Percentiles rank a stretch among this genome's conserved stretches.
Conservation (phyloP, 805 yeast species). For the Candida tallmaniae region DNA sequence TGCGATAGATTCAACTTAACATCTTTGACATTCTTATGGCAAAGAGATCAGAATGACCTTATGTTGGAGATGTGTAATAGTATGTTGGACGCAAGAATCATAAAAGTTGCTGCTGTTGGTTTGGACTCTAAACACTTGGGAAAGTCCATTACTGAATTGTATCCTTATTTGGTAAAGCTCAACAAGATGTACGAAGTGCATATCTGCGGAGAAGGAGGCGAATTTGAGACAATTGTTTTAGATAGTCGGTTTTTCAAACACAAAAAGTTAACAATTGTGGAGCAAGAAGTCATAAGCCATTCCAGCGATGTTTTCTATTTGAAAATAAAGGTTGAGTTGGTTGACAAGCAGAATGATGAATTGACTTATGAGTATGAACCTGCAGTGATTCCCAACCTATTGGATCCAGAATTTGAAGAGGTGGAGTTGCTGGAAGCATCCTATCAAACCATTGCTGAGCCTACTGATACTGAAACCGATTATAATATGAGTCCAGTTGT, state of each 20-base stretch:
- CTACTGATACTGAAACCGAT: neutral
- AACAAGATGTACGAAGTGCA: slow-evolving; percentile 75
- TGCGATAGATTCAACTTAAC: slow-evolving; percentile 69
- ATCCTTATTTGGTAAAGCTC: slow-evolving; percentile 52
- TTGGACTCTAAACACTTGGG: slow-evolving; percentile 65
- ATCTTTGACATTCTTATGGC: slow-evolving; percentile 83
- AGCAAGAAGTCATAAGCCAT: slow-evolving; percentile 39
- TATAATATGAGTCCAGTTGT: slow-evolving; percentile 1
- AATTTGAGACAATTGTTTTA: slow-evolving; percentile 87
- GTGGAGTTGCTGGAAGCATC: too few relatives aligned
- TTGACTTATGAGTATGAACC: slow-evolving; percentile 10
- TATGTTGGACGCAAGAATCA: slow-evolving; percentile 69
- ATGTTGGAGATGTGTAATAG: slow-evolving; percentile 77
- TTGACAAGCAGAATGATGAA: slow-evolving; percentile 29
- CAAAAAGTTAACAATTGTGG: slow-evolving; percentile 42
- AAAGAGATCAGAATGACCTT: slow-evolving; percentile 71
- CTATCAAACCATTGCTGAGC: neutral
- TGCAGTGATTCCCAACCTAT: slow-evolving; percentile 29
- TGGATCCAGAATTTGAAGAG: slow-evolving; percentile 38
- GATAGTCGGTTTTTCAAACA: slow-evolving; percentile 81
- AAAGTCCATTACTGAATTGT: slow-evolving; percentile 55
- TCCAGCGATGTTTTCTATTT: slow-evolving; percentile 66
- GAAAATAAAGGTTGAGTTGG: slow-evolving; percentile 46
- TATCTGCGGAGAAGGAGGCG: slow-evolving; percentile 99
- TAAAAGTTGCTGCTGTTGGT: slow-evolving; percentile 94